Evolutionary conservation across 2,329 filamentous ascomycete genomes (phyloP), one percentile per base, ranked within the genome.

Genomic region (Coniochaeta hoffmannii): DNA sequence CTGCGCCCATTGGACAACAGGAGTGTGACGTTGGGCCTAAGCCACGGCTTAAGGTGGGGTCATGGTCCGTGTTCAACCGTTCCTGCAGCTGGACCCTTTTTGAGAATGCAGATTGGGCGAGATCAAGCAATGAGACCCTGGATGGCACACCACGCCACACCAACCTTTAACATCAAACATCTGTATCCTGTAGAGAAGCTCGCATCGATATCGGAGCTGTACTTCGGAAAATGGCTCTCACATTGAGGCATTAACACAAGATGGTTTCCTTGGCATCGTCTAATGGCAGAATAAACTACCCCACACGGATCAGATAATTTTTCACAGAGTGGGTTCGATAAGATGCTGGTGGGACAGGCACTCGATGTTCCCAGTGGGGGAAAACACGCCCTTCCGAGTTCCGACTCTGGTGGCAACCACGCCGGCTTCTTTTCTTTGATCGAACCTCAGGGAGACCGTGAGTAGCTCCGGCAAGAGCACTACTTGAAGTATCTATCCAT

Each of bases 41-140:
- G 41, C 41, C 41, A 46, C 41, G 41, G 22, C n/a, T 46, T 3
- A n/a, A 17, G 14, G 41, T 46, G 41, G 41, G 24, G 41, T 12
- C 4, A 11, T 46, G 41, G 41, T 28, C 41, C 41, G 41, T 26
- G 41, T 41, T 41, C 41, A 46, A 46, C 24, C 41, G 41, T 46
- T 46, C 41, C 41, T 46, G 41, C 41, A 46, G 41, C 41, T 46
- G 36, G 36, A 46, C 4, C 41, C 41, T 28, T 46, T 46, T 46
- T 46, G 41, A 46, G 5, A 32, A 32, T 8, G 30, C 12, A n/a
- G 41, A 46, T 46, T 28, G 41, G 24, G 15, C 19, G 15, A 44
- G 11, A 24, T 5, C 38, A 26, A 19, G 17, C 2, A 2, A 12
- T 19, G 22, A 28, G 24, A 12, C 5, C 41, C 41, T 12, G 41